A percentile compares a stretch with the other conserved stretches of the same genome.
Conservation (phyloP, 2,329 filamentous ascomycete genomes). For the Colletotrichum incanum region DNA sequence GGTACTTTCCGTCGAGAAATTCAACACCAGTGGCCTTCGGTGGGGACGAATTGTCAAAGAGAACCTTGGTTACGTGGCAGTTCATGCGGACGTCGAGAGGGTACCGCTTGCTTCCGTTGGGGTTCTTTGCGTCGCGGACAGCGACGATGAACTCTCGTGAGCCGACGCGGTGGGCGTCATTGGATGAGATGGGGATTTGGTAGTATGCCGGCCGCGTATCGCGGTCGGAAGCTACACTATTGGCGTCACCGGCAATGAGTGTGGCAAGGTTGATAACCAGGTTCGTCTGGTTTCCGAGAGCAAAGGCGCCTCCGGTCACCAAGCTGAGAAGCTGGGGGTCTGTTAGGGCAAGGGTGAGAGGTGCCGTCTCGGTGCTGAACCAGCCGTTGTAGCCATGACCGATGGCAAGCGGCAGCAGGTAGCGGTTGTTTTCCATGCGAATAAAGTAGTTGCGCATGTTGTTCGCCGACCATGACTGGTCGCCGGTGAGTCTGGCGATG, state of each 20-base stretch:
- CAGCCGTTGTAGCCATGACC: conserved; percentile 71
- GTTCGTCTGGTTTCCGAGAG: conserved; percentile 57
- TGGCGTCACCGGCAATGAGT: conserved; percentile 65
- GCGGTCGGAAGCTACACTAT: conserved; percentile 60
- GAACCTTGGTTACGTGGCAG: conserved; percentile 61
- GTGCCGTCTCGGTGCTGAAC: conserved; percentile 66
- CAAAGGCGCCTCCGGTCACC: conserved; percentile 66
- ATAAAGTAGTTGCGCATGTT: conserved; percentile 73
- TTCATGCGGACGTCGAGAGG: conserved; percentile 69
- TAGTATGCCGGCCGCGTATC: conserved; percentile 66
- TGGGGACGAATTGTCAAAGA: conserved; percentile 56
- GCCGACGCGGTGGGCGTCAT: conserved; percentile 67
- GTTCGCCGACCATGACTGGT: conserved; percentile 66
- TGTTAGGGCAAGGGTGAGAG: conserved; percentile 64
- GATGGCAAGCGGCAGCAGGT: conserved; percentile 57
- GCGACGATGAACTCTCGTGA: conserved; percentile 70
- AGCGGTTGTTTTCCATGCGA: conserved; percentile 68
- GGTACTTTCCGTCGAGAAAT: conserved; percentile 61
- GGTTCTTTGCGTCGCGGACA: conserved; percentile 63
- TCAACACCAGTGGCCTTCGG: conserved; percentile 65
- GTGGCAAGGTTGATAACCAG: conserved; percentile 50
- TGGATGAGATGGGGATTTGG: conserved; percentile 71
- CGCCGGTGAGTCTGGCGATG: conserved; percentile 69
- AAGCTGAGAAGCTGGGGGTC: conserved; percentile 70
- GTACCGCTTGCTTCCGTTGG: conserved; percentile 67